Evolutionary conservation across 2,329 filamentous ascomycete species (phyloP).

Genomic region (Allantophomopsis lycopodina): DNA sequence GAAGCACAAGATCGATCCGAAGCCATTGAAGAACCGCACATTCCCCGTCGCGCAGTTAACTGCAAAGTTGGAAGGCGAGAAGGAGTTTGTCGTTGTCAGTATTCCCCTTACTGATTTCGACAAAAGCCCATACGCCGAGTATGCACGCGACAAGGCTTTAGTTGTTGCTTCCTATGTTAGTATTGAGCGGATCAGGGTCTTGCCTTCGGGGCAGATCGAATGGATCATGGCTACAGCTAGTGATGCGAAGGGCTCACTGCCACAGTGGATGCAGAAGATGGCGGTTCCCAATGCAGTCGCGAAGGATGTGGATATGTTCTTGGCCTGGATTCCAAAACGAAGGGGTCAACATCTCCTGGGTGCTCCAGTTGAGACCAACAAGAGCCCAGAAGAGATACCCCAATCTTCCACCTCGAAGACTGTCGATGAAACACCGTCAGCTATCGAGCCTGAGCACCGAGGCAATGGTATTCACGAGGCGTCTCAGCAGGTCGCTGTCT

Average conservation of each 20-base stretch:
- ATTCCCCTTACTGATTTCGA: constrained; percentile 34
- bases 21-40: constrained; percentile 45
- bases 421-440: too few species aligned
- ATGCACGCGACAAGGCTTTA: constrained; percentile 28
- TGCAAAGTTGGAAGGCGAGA: constrained; percentile 21
- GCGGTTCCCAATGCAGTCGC: constrained; percentile 48
- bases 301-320: constrained; percentile 59
- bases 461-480: too few species aligned
- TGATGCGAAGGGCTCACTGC: constrained; percentile 54
- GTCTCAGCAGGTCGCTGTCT: too few species aligned
- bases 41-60: constrained; percentile 56
- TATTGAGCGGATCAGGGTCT: constrained; percentile 40
- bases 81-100: constrained; percentile 42
- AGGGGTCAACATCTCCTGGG: neutral
- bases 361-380: too few species aligned
- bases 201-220: constrained; percentile 32
- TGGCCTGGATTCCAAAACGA: constrained; percentile 38
- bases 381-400: too few species aligned
- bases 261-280: constrained; percentile 50
- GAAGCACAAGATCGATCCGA: constrained; percentile 44
- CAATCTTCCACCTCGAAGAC: too few species aligned
- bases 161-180: constrained; percentile 49
- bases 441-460: too few species aligned
- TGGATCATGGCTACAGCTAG: constrained; percentile 72
- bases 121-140: constrained; percentile 14